These are phyloP conservation scores for Pittosporum tobira DNA, from an alignment of 129 eudicot genomes.

Conservation along the genomic window DNA sequence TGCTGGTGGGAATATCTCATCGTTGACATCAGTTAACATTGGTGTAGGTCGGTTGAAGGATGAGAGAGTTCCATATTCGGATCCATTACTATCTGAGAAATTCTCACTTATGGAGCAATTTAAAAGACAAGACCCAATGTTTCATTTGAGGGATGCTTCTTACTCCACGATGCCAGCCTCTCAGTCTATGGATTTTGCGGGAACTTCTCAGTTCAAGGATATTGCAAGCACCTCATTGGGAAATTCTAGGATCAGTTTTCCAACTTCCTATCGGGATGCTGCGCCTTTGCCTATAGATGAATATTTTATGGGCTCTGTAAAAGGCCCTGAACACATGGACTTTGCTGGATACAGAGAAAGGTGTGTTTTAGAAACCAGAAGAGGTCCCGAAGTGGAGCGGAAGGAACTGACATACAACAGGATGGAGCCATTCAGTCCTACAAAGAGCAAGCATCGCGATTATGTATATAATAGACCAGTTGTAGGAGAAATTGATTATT, in stretches of 20 bases:
- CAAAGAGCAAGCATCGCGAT: constrained; percentile 21
- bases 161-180: constrained; percentile 15
- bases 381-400: constrained; percentile 13
- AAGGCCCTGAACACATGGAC: constrained; percentile 17
- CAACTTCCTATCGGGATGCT: constrained; percentile 25
- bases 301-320: constrained; percentile 18
- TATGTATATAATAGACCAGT: constrained; percentile 19
- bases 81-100: constrained; percentile 24
- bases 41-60: constrained; percentile 27
- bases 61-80: constrained; percentile 30
- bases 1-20: constrained; percentile 12
- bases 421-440: constrained; percentile 24
- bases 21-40: constrained; percentile 22
- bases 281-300: constrained; percentile 28
- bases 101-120: constrained; percentile 20
- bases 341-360: constrained; percentile 29
- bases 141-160: constrained; percentile 18
- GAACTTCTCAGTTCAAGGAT: constrained; percentile 29
- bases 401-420: constrained; percentile 14
- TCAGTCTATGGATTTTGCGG: constrained; percentile 27
- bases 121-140: constrained; percentile 18
- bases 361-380: constrained; percentile 21
- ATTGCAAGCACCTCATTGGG: constrained; percentile 30
- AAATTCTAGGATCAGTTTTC: constrained; percentile 24
- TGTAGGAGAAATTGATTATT: constrained; percentile 18